Conservation (phyloP, 2,329 filamentous ascomycete genomes). For the Metarhizium album region DNA sequence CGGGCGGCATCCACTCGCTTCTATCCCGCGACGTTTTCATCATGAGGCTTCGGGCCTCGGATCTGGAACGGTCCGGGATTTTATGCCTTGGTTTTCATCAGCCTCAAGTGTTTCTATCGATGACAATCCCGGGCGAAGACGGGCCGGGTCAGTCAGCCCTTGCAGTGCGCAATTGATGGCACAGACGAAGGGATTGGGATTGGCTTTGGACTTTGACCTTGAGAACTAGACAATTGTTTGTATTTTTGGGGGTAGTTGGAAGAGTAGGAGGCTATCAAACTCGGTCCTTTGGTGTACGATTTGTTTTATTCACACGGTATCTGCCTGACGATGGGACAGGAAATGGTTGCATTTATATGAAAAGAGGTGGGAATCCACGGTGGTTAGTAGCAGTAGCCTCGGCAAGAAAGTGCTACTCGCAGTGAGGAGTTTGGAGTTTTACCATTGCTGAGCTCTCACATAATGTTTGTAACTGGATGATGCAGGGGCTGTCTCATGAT, state of each 20-base stretch:
- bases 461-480: not conserved
- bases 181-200: not conserved
- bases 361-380: not conserved
- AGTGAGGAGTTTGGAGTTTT: constrained; percentile 6
- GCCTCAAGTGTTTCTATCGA: constrained; percentile 1
- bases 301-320: not conserved
- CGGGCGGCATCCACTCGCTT: not conserved
- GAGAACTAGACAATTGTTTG: constrained; percentile 2
- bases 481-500: not conserved
- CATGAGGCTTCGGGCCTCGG: not conserved
- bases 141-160: not conserved
- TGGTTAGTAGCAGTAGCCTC: not conserved
- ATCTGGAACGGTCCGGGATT: constrained; percentile 4
- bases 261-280: not conserved
- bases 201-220: not conserved
- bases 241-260: not conserved
- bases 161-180: not conserved
- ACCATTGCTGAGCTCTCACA: not conserved
- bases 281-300: constrained; percentile 1
- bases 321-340: not conserved
- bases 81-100: not conserved
- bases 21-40: not conserved
- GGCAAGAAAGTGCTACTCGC: not conserved
- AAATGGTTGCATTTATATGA: constrained; percentile 2
- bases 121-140: not conserved